Evolutionary conservation across 2,329 filamentous ascomycete genomes (phyloP).

Genomic region (Venturiaceae sp.): DNA sequence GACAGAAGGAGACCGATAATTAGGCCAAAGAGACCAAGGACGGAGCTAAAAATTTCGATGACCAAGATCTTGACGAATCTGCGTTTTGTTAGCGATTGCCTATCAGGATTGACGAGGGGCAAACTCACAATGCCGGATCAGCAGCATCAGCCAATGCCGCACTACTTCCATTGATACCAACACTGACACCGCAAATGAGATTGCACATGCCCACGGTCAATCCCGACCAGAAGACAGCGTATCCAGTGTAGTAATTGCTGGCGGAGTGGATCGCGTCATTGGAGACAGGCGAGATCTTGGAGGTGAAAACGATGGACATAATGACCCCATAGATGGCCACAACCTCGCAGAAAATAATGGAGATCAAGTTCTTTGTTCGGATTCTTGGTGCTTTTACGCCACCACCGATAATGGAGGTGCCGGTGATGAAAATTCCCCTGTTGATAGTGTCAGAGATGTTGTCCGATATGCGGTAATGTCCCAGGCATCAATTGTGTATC

Average conservation of each 20-base stretch:
- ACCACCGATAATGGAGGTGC: slow-evolving; percentile 91
- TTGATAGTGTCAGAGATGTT: slow-evolving; percentile 5
- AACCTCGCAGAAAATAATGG: slow-evolving; percentile 99
- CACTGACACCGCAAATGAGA: slow-evolving; percentile 87
- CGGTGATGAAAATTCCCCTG: slow-evolving; percentile 98
- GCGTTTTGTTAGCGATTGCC: slow-evolving; percentile 10
- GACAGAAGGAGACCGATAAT: slow-evolving; percentile 89
- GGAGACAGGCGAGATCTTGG: slow-evolving; percentile 63
- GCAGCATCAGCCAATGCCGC: slow-evolving; percentile 93
- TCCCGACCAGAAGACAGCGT: slow-evolving; percentile 91
- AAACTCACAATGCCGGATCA: slow-evolving; percentile 72
- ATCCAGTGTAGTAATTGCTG: slow-evolving; percentile 87
- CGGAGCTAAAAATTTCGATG: slow-evolving; percentile 98
- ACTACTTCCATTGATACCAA: slow-evolving; percentile 96
- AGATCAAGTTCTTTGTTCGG: slow-evolving; percentile 98
- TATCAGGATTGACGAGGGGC: background rate
- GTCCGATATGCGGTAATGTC: background rate
- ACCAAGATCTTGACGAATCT: slow-evolving; percentile 99
- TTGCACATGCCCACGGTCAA: slow-evolving; percentile 94
- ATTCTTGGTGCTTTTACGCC: slow-evolving; percentile 96
- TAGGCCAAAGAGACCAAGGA: slow-evolving; percentile 89
- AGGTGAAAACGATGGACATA: slow-evolving; percentile 97
- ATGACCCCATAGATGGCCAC: slow-evolving; percentile 99
- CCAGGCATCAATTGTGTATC: slow-evolving; percentile 4
- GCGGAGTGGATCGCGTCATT: slow-evolving; percentile 59